Evolutionary conservation across 345 rosid genomes (phyloP).

Genomic region (Syzygium oleosum): DNA sequence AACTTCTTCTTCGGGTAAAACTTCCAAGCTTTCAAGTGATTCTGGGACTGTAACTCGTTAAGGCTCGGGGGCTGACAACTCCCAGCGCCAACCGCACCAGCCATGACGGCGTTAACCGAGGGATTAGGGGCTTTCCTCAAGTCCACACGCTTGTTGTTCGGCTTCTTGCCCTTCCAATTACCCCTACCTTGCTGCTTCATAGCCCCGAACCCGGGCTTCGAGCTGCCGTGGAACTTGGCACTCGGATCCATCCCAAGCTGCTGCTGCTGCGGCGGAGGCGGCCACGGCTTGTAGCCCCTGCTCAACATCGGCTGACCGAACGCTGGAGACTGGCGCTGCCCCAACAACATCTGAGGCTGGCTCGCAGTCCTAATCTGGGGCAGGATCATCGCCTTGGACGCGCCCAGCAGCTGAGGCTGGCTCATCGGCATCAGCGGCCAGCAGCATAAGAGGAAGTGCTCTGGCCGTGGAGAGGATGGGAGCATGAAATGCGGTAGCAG

Average conservation of each 20-base stretch:
- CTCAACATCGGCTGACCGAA: conserved; percentile 26
- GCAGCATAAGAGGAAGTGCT: conserved; percentile 61
- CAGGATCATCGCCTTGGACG: conserved; percentile 21
- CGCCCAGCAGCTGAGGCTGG: conserved; percentile 30
- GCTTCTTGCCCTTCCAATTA: conserved; percentile 83
- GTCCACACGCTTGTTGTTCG: conserved; percentile 15
- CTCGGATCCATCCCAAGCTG: conserved; percentile 7
- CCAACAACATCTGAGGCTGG: conserved; percentile 26
- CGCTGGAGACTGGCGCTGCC: conserved; percentile 25
- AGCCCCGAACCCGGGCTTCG: neutral
- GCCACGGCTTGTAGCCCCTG: conserved; percentile 35
- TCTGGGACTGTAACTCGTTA: conserved; percentile 74
- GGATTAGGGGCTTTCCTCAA: conserved; percentile 39
- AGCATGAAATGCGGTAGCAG: conserved; percentile 58
- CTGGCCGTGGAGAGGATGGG: conserved; percentile 58
- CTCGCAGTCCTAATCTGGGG: conserved; percentile 13
- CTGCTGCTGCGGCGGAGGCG: conserved; percentile 20
- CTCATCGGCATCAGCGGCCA: conserved; percentile 7
- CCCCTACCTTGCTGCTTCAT: conserved; percentile 11
- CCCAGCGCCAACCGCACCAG: conserved; percentile 9
- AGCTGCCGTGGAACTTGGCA: conserved; percentile 1
- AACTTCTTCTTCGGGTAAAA: conserved; percentile 67
- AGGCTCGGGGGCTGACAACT: conserved; percentile 81
- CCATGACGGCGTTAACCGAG: conserved; percentile 11
- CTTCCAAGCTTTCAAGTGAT: conserved; percentile 62